Percentiles rank a stretch among this genome's conserved stretches.
Conservation (phyloP, 1,284 basidiomycete species). For the Peniophora sp. region DNA sequence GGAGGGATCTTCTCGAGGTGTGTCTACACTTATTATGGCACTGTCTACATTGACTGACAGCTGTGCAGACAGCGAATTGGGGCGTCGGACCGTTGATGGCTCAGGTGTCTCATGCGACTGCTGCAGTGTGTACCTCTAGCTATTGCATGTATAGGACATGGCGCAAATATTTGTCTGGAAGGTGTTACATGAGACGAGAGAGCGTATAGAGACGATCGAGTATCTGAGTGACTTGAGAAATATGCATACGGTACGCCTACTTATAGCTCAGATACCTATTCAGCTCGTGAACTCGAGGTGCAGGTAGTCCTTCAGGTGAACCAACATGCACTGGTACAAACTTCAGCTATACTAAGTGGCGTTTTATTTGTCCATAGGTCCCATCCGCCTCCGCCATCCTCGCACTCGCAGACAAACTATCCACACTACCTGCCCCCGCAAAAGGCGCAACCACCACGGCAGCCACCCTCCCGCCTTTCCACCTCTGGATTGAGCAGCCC, state of each 20-base stretch:
- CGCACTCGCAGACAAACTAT: not conserved
- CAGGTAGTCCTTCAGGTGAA: conserved; percentile 34
- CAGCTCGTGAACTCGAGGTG: conserved; percentile 7
- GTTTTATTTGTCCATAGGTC: not conserved
- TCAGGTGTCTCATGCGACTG: conserved; percentile 44
- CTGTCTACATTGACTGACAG: not conserved
- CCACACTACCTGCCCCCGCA: not conserved
- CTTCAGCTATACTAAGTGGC: not conserved
- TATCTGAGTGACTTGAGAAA: conserved; percentile 31
- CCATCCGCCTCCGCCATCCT: not conserved
- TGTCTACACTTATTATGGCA: conserved; percentile 11
- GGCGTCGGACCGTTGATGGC: conserved; percentile 48
- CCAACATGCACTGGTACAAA: no score
- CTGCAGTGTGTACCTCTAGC: conserved; percentile 26
- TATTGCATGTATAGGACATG: not conserved
- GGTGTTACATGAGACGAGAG: conserved; percentile 34
- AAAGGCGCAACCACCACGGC: conserved; percentile 6
- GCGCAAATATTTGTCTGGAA: conserved; percentile 6
- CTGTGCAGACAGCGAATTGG: conserved; percentile 35
- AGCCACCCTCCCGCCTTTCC: conserved; percentile 27
- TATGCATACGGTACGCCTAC: conserved; percentile 29
- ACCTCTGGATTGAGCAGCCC: conserved; percentile 48
- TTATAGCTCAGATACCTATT: not conserved
- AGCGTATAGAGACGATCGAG: conserved; percentile 28
- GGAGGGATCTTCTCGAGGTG: conserved; percentile 35